Conservation (phyloP, 495 filamentous ascomycete species). For the Poronia punctata region DNA sequence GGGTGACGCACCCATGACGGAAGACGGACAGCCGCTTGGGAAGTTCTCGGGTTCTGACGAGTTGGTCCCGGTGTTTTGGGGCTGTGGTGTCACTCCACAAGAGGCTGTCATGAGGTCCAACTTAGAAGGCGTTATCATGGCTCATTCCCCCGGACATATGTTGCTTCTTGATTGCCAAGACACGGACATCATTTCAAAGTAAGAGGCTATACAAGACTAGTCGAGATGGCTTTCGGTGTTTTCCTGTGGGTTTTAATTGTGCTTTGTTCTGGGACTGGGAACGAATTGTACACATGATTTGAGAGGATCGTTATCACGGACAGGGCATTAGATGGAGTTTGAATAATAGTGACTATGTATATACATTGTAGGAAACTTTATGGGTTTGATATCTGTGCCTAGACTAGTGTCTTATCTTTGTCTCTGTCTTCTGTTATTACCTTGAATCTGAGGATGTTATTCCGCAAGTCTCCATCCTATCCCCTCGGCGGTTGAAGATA, state of each 20-base stretch:
- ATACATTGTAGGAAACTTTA: no score
- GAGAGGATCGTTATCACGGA: no score
- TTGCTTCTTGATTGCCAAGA: constrained; percentile 41
- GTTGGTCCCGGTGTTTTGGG: constrained; percentile 52
- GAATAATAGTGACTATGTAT: no score
- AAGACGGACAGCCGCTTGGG: constrained; percentile 18
- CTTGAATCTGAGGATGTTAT: no score
- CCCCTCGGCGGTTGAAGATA: no score
- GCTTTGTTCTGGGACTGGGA: not conserved
- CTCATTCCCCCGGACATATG: constrained; percentile 52
- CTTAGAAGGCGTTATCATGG: constrained; percentile 44
- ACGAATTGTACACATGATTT: no score
- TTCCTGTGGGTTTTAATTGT: not conserved
- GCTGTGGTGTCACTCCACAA: constrained; percentile 54
- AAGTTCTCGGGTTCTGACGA: constrained; percentile 23
- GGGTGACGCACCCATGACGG: constrained; percentile 32
- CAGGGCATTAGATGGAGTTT: no score
- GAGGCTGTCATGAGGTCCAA: constrained; percentile 45
- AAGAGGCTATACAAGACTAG: not conserved
- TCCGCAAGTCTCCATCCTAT: no score
- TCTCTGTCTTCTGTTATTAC: no score
- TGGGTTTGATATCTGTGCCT: no score
- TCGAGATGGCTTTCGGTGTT: not conserved
- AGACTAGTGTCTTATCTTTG: no score
- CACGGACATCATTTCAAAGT: constrained; percentile 16